Base-by-base conservation (phyloP, 495 filamentous ascomycete species). In the Cladorrhinum samala region DNA sequence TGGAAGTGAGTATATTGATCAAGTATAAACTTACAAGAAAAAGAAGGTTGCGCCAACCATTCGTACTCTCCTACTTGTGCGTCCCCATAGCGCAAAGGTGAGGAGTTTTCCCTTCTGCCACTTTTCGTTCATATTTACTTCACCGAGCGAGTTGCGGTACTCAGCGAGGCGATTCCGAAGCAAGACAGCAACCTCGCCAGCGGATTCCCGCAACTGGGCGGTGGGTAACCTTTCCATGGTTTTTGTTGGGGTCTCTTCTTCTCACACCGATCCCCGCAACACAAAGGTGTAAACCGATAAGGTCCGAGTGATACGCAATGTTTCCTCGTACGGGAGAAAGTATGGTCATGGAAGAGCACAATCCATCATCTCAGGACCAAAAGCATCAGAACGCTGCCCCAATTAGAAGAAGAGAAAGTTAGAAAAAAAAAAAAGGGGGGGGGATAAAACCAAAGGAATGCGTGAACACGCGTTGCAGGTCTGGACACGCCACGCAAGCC, bases 11-110 rank as follows among this genome's bases (percentile, higher is more conserved):
- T 21, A 45, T n/a, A n/a, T n/a, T n/a, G n/a, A n/a, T n/a, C n/a
- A 45, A 45, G n/a, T 9, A 25, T 6, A 24, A 14, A 33, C 50
- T 36, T 59, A 71, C 68, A 63, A 45, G 24, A 71, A 67, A 30
- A 72, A 13, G 9, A 70, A 3, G 1, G 57, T 39, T 19, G 18
- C 61, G 49, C 55, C 66, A 6, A 54, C 44, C 13, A 63, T 44
- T 36, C 65, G 67, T 50, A 72, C 63, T 3, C 69, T 61, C 42
- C 63, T 52, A 23, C 60, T 67, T 24, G 64, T 68, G 46, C 54
- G 63, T 20, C 61, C 61, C 69, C 67, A 68, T 25, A 55, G 60
- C 39, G 58, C 48, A n/a, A 62, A 16, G 8, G 41, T 48, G 0
- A 62, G 33, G 13, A 44, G 36, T 41, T 63, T 69, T 17, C 52